A percentile compares a stretch with the other conserved stretches of the same genome.
Evolutionary conservation across 2,329 filamentous ascomycete species (phyloP).

Genomic region (Waltergamsia citrina): DNA sequence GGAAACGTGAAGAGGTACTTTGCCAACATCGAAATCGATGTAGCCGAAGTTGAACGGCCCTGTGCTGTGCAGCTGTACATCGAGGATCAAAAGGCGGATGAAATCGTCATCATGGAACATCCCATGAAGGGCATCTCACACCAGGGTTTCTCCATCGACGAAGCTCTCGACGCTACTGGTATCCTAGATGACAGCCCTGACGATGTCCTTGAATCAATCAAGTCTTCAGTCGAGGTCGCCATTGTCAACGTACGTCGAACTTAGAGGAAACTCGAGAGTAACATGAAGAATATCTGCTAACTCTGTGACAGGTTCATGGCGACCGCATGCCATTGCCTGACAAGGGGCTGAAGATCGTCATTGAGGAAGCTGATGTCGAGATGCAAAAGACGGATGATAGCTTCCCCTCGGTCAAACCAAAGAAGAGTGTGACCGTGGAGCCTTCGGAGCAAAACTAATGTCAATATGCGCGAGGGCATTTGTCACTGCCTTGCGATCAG

Average conservation of each 20-base stretch:
- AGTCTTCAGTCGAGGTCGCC: constrained; percentile 18
- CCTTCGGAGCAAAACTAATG: no score
- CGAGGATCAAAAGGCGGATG: constrained; percentile 19
- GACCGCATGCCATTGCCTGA: background rate
- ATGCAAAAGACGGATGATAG: background rate
- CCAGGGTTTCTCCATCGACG: constrained; percentile 31
- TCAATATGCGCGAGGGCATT: no score
- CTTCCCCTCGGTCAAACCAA: constrained; percentile 3
- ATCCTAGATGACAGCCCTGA: constrained; percentile 27
- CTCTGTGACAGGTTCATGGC: no score
- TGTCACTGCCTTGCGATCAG: no score
- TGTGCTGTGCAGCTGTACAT: constrained; percentile 23
- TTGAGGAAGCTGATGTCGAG: constrained; percentile 2
- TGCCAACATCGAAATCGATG: constrained; percentile 21
- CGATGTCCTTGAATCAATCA: constrained; percentile 14
- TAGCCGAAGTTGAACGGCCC: constrained; percentile 23
- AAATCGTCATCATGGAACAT: constrained; percentile 24
- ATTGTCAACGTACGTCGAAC: constrained; percentile 19
- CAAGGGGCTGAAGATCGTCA: constrained; percentile 3
- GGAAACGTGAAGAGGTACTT: constrained; percentile 26
- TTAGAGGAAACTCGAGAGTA: background rate
- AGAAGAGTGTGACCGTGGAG: no score
- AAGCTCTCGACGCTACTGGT: constrained; percentile 63
- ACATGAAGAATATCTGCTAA: background rate
- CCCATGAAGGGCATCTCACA: constrained; percentile 19